Base-by-base conservation (phyloP, 2,329 filamentous ascomycete genomes). In the Chaetomium sp. region DNA sequence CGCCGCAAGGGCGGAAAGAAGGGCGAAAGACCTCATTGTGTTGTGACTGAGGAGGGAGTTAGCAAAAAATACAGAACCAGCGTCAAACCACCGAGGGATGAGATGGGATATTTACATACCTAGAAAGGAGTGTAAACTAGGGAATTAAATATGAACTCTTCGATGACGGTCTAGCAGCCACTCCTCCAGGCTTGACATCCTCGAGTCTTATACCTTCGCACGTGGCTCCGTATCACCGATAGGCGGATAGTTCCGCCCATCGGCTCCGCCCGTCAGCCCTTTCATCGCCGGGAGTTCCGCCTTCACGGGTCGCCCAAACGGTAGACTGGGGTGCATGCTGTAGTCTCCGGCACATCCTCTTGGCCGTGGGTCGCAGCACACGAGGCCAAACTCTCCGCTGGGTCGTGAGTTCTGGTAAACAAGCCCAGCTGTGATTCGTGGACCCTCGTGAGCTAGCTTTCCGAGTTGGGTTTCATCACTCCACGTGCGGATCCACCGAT, bases 1-100 rank as follows among this genome's bases (percentile, higher is more conserved):
- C 53, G 74, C 73, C 19, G 53, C 66, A 12, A 72, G 57, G 29
- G 61, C 65, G 5, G 69, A 62, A 31, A 67, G 47, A 19, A 66
- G 31, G 19, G 64, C 21, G 38, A 61, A 38, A 38, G 65, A 66
- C 53, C 50, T 55, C 67, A 69, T 62, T 27, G 29, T 19, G 49
- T 12, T 35, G 31, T 33, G 9, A 31, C n/a, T 21, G 31, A 21
- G 31, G 21, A 21, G 21, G 31, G 31, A 21, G 13, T 27, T 23
- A n/a, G 45, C 47, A 38, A 21, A 27, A 35, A 31, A 8, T n/a
- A n/a, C 23, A 16, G 12, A 19, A 49, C 4, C 12, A 29, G 38
- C 16, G 16, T 42, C n/a, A 4, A 16, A 16, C 38, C 4, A 19
- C 38, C 7, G 16, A 7, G 38, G 19, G 16, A 7, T 42, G 16